Conservation (phyloP, 148 eudicot genomes). For the Cornus florida region DNA sequence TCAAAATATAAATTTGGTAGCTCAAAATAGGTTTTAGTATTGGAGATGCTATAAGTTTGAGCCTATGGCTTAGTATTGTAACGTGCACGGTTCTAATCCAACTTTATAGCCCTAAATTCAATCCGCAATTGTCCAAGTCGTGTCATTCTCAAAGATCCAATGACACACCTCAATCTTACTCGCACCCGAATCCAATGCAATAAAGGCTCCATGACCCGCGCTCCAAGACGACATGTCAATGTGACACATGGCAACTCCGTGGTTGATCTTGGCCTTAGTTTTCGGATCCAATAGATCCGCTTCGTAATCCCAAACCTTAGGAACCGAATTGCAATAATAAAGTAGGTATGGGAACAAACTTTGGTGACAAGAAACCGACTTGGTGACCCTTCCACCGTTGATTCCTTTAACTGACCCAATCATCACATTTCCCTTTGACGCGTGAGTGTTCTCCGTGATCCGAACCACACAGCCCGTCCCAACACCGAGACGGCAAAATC, state of each 20-base stretch:
- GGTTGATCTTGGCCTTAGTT: conserved; percentile 59
- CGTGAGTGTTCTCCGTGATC: conserved; percentile 49
- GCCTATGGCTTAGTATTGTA: background rate
- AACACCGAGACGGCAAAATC: conserved; percentile 74
- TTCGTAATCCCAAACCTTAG: conserved; percentile 79
- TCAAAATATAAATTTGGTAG: no score
- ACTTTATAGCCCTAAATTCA: conserved; percentile 8
- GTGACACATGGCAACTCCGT: conserved; percentile 85
- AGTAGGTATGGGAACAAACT: conserved; percentile 76
- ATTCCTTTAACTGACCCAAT: conserved; percentile 66
- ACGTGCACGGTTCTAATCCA: background rate
- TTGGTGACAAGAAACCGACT: conserved; percentile 82
- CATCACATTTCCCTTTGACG: conserved; percentile 46
- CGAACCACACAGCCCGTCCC: conserved; percentile 54
- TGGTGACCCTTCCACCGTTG: conserved; percentile 72
- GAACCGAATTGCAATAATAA: conserved; percentile 87
- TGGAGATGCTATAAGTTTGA: no score
- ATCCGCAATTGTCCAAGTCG: conserved; percentile 76
- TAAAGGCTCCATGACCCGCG: conserved; percentile 74
- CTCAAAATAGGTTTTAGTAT: no score
- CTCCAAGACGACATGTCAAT: conserved; percentile 84
- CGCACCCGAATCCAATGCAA: conserved; percentile 71
- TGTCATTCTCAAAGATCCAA: conserved; percentile 92
- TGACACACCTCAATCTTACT: conserved; percentile 92
- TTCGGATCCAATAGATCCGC: conserved; percentile 71